phyloP scores from a whole-genome alignment of 257 asterid genomes.

The Penstemon eatonii region DNA sequence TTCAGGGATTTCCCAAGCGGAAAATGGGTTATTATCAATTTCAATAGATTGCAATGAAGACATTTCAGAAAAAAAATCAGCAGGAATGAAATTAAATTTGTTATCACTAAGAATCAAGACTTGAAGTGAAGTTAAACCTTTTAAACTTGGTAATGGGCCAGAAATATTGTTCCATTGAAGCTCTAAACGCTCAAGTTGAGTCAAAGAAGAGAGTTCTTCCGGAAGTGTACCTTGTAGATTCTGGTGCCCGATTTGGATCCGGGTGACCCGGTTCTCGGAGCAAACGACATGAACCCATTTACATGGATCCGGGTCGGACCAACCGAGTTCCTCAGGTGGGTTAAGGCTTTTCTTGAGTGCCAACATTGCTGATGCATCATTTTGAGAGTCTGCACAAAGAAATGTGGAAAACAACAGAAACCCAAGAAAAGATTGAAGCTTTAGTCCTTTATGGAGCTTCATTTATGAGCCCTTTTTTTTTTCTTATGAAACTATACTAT shows the following conservation, averaged over 20 bases:
- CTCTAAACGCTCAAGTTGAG: constrained; percentile 72
- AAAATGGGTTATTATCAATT: constrained; percentile 68
- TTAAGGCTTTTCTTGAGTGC: constrained; percentile 69
- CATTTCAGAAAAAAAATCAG: constrained; percentile 76
- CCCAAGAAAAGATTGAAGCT: constrained; percentile 49
- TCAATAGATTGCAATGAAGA: constrained; percentile 72
- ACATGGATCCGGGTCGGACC: constrained; percentile 91
- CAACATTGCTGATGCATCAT: constrained; percentile 64
- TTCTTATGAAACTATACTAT: no score
- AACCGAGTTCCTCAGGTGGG: constrained; percentile 46
- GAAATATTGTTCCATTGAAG: constrained; percentile 80
- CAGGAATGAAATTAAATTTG: constrained; percentile 62
- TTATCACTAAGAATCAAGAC: constrained; percentile 71
- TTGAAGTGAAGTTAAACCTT: constrained; percentile 59
- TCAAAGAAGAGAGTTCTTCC: constrained; percentile 50
- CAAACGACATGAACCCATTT: constrained; percentile 67
- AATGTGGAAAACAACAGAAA: constrained; percentile 40
- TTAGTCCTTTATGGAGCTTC: constrained; percentile 44
- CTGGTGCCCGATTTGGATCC: constrained; percentile 80
- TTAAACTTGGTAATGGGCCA: constrained; percentile 77
- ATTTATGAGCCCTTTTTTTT: constrained; percentile 23
- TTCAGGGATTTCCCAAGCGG: constrained; percentile 67
- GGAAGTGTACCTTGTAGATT: constrained; percentile 77
- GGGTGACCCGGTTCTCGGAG: constrained; percentile 66
- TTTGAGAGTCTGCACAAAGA: constrained; percentile 39